Conservation (phyloP, 2,329 filamentous ascomycete genomes). For the Magnaporthales sp. region DNA sequence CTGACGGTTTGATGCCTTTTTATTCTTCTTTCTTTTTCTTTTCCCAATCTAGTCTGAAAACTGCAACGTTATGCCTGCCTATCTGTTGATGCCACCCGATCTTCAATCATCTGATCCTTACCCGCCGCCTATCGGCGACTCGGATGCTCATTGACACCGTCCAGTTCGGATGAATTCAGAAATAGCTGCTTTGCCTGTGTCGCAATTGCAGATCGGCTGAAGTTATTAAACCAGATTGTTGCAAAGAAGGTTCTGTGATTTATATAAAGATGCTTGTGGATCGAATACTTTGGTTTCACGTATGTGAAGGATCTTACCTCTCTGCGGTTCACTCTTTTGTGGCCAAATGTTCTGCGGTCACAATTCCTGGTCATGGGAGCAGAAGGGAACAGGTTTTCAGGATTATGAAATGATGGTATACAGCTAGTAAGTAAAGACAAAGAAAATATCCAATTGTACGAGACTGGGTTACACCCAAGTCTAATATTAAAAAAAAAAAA, state of each 20-base stretch:
- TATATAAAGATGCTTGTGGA: neutral
- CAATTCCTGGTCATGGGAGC: too few species aligned
- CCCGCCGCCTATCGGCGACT: constrained; percentile 5
- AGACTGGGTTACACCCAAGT: neutral
- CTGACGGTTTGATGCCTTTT: neutral
- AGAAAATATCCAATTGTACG: neutral
- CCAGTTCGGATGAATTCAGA: constrained; percentile 1
- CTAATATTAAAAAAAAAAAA: neutral
- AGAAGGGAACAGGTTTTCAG: neutral
- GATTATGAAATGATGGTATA: neutral
- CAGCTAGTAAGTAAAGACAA: neutral
- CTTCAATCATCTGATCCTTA: constrained; percentile 1
- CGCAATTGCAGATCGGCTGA: neutral
- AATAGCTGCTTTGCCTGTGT: neutral
- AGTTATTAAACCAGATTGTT: neutral
- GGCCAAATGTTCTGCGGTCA: too few species aligned
- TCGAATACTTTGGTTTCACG: neutral
- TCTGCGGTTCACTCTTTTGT: neutral
- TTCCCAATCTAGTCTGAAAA: neutral
- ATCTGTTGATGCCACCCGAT: neutral
- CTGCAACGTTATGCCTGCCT: neutral
- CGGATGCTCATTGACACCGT: neutral
- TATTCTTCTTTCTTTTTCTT: neutral
- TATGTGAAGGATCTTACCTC: neutral
- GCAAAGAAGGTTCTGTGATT: neutral